Conservation (phyloP, 2,329 filamentous ascomycete genomes). For the Talaromyces atroroseus region DNA sequence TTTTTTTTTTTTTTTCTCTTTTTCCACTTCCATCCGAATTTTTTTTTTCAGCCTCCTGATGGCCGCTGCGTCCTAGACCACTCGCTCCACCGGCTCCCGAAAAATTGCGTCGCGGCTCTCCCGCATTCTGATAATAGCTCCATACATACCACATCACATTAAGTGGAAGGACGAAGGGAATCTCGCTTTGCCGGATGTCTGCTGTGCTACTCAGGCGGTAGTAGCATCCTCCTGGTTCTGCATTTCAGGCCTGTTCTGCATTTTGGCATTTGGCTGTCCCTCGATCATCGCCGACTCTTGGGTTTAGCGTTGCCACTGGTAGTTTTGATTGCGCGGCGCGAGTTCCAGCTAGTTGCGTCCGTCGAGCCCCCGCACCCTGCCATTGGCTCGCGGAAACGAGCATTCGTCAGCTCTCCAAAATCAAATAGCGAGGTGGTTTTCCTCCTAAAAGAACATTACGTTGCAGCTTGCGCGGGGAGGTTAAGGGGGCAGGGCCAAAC, state of each 20-base stretch:
- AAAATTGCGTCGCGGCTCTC: conserved; percentile 5
- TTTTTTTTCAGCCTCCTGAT: conserved; percentile 10
- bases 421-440: background rate
- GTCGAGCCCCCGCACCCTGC: conserved; percentile 3
- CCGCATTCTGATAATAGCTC: conserved; percentile 1
- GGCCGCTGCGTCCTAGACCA: conserved; percentile 3
- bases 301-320: conserved; percentile 2
- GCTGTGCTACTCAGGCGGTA: background rate
- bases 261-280: background rate
- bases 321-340: conserved; percentile 12
- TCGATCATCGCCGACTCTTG: background rate
- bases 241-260: background rate
- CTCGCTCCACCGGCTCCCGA: conserved; percentile 5
- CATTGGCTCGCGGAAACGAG: conserved; percentile 1
- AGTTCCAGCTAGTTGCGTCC: conserved; percentile 5
- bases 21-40: conserved; percentile 6
- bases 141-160: background rate
- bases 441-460: background rate
- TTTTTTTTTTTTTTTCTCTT: conserved; percentile 5
- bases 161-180: background rate
- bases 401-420: conserved; percentile 9
- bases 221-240: background rate
- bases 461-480: conserved; percentile 1
- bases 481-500: background rate
- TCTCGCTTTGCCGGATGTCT: background rate